phyloP scores from a whole-genome alignment of 2,329 filamentous ascomycete genomes.

The Sporothrix phasma region DNA sequence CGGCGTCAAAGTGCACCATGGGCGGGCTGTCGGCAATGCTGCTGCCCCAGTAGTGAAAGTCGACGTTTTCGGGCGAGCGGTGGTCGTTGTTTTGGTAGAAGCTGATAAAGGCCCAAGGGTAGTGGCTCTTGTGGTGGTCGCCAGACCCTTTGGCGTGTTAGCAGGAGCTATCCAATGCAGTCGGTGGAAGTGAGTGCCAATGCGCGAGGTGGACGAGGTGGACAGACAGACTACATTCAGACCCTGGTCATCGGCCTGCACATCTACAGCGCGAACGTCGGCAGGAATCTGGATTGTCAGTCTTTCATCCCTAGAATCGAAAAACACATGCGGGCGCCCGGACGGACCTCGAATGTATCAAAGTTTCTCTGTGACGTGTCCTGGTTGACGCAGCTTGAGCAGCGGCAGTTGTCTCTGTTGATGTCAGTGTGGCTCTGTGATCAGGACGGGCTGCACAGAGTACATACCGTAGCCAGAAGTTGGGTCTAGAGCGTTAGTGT shows the following conservation, averaged over 20 bases:
- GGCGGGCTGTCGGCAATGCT: slow-evolving; percentile 40
- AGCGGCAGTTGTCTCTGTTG: slow-evolving; percentile 64
- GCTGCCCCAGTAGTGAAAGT: slow-evolving; percentile 24
- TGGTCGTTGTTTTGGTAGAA: slow-evolving; percentile 32
- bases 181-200: no score
- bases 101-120: slow-evolving; percentile 53
- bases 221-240: slow-evolving; percentile 42
- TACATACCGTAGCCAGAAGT: slow-evolving; percentile 20
- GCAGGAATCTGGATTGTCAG: slow-evolving; percentile 33
- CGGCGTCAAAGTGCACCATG: slow-evolving; percentile 46
- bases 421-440: not conserved
- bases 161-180: not conserved
- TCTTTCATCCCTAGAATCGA: not conserved
- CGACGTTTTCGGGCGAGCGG: slow-evolving; percentile 27
- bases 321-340: not conserved
- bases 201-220: no score
- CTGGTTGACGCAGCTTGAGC: slow-evolving; percentile 54
- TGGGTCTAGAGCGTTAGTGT: slow-evolving; percentile 17
- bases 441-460: not conserved
- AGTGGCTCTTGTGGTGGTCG: slow-evolving; percentile 59
- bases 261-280: slow-evolving; percentile 30
- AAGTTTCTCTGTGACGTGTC: slow-evolving; percentile 60
- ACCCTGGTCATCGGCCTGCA: slow-evolving; percentile 28
- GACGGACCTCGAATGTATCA: slow-evolving; percentile 55
- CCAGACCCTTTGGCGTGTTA: slow-evolving; percentile 43